These are phyloP conservation scores for Bipolaris sorokiniana DNA, from an alignment of 2,329 filamentous ascomycete genomes.

Conservation along the genomic window DNA sequence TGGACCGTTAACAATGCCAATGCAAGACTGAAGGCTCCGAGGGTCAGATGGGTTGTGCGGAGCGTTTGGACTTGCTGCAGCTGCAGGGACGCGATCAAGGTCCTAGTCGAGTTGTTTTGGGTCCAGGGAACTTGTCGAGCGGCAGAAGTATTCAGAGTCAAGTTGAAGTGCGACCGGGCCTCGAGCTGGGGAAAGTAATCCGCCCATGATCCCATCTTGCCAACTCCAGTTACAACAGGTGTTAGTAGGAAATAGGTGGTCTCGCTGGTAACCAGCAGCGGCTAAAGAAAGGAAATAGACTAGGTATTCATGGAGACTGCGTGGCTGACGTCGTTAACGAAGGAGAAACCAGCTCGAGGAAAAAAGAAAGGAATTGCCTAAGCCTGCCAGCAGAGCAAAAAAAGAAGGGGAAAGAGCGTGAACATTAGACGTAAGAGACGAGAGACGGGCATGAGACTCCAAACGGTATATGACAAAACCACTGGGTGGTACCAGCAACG, in stretches of 20 bases:
- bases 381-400: slow-evolving; percentile 51
- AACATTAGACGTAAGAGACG: slow-evolving; percentile 46
- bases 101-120: slow-evolving; percentile 38
- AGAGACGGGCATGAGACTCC: slow-evolving; percentile 47
- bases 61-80: slow-evolving; percentile 47
- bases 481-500: slow-evolving; percentile 39
- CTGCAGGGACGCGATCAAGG: slow-evolving; percentile 44
- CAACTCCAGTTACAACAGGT: slow-evolving; percentile 33
- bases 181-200: slow-evolving; percentile 40
- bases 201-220: slow-evolving; percentile 49
- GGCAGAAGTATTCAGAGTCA: slow-evolving; percentile 44
- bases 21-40: slow-evolving; percentile 49
- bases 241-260: slow-evolving; percentile 39
- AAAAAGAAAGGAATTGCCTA: slow-evolving; percentile 43
- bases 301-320: slow-evolving; percentile 49
- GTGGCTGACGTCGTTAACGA: slow-evolving; percentile 43
- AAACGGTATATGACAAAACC: slow-evolving; percentile 50
- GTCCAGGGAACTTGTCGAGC: slow-evolving; percentile 39
- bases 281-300: slow-evolving; percentile 40
- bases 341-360: slow-evolving; percentile 45
- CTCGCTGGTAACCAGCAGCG: slow-evolving; percentile 51
- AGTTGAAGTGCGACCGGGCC: slow-evolving; percentile 48
- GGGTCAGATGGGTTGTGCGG: slow-evolving; percentile 49
- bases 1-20: slow-evolving; percentile 44
- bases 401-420: slow-evolving; percentile 45